Conservation (phyloP, 1,284 basidiomycete species). For the Chiua sp. region DNA sequence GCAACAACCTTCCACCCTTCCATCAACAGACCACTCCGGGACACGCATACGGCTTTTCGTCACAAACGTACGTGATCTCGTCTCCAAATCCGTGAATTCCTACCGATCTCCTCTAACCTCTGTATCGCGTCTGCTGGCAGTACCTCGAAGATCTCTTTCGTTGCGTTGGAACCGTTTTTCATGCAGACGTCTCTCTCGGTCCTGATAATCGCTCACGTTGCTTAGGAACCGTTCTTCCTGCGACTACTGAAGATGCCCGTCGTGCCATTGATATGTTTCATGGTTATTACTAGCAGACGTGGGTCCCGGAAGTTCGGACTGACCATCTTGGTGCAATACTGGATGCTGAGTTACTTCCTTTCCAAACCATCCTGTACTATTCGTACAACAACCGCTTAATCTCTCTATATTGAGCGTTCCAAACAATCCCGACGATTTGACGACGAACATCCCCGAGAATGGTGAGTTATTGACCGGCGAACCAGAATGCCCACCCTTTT, state of each 20-base stretch:
- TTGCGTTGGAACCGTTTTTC: slow-evolving; percentile 91
- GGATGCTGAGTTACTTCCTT: slow-evolving; percentile 27
- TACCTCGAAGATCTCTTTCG: slow-evolving; percentile 98
- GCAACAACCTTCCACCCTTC: slow-evolving; percentile 63
- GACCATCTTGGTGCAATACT: slow-evolving; percentile 64
- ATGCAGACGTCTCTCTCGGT: slow-evolving; percentile 93
- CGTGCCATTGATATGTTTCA: slow-evolving; percentile 91
- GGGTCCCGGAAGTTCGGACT: slow-evolving; percentile 87
- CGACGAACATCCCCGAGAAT: slow-evolving; percentile 15
- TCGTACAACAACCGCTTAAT: slow-evolving; percentile 25
- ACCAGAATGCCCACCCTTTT: slow-evolving; percentile 67
- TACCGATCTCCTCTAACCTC: slow-evolving; percentile 60
- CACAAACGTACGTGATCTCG: slow-evolving; percentile 73
- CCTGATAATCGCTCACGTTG: slow-evolving; percentile 93
- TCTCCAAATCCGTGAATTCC: neutral
- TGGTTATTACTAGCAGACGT: slow-evolving; percentile 90
- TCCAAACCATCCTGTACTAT: slow-evolving; percentile 15
- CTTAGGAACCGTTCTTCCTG: slow-evolving; percentile 92
- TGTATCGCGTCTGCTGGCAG: slow-evolving; percentile 97
- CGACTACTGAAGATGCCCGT: slow-evolving; percentile 90
- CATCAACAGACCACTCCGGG: slow-evolving; percentile 58
- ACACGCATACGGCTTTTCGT: slow-evolving; percentile 92
- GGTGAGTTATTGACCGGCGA: slow-evolving; percentile 35
- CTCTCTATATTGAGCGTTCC: slow-evolving; percentile 15
- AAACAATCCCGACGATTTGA: slow-evolving; percentile 26